Conservation (phyloP, 2,329 filamentous ascomycete species). For the Venturia effusa region DNA sequence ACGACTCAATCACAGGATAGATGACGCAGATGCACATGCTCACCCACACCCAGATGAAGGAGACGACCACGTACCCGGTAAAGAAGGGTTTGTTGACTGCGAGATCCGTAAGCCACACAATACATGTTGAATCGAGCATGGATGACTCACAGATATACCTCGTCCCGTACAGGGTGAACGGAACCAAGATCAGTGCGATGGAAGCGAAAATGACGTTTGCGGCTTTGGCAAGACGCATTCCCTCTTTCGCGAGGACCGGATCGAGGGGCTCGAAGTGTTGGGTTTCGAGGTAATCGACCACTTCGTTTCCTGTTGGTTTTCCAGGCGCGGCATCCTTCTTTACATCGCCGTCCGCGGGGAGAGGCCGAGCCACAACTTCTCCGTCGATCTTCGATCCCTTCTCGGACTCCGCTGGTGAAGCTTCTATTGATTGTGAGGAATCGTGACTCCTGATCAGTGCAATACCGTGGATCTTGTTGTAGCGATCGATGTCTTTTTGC, state of each 20-base stretch:
- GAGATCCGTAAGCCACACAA: too few species aligned
- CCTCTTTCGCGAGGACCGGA: conserved; percentile 24
- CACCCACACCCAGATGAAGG: conserved; percentile 31
- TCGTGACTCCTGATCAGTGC: not conserved
- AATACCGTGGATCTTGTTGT: conserved; percentile 23
- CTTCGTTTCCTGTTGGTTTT: conserved; percentile 27
- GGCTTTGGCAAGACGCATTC: conserved; percentile 25
- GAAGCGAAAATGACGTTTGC: conserved; percentile 27
- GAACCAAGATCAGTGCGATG: conserved; percentile 28
- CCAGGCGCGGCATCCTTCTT: conserved; percentile 15
- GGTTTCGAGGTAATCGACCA: conserved; percentile 31
- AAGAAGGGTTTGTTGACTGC: conserved; percentile 21
- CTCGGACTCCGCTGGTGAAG: not conserved
- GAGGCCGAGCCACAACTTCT: not conserved
- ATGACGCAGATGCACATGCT: conserved; percentile 28
- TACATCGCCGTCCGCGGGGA: not conserved
- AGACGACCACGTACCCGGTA: conserved; percentile 29
- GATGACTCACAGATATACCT: conserved; percentile 22
- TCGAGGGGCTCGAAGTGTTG: conserved; percentile 34
- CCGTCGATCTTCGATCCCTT: not conserved
- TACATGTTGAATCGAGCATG: too few species aligned
- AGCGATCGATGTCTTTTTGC: conserved; percentile 17
- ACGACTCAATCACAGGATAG: conserved; percentile 27
- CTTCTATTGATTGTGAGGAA: not conserved
- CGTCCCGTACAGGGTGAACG: conserved; percentile 29